phyloP scores from a whole-genome alignment of 2,329 filamentous ascomycete genomes.

The Xylariaceae sp. region DNA sequence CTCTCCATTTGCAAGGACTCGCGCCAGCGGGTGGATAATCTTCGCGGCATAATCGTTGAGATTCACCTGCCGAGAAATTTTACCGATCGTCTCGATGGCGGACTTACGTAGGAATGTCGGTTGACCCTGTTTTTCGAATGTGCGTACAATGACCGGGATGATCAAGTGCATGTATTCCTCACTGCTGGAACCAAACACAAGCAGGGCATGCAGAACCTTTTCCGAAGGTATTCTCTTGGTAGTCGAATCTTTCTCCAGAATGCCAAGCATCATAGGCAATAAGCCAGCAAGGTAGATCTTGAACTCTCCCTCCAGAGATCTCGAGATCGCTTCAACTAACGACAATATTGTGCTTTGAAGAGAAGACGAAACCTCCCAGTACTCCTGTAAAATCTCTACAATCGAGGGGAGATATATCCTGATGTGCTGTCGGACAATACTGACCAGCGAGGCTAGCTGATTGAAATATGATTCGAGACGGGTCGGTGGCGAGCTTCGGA shows the following conservation, averaged over 20 bases:
- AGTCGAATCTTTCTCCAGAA: conserved; percentile 80
- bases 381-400: conserved; percentile 80
- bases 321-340: conserved; percentile 88
- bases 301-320: conserved; percentile 94
- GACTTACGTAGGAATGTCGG: conserved; percentile 75
- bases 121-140: conserved; percentile 86
- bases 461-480: conserved; percentile 96
- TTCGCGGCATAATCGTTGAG: conserved; percentile 94
- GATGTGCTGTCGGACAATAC: conserved; percentile 95
- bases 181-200: conserved; percentile 91
- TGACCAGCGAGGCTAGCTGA: conserved; percentile 86
- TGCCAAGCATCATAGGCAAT: conserved; percentile 88
- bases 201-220: conserved; percentile 86
- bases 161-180: conserved; percentile 99
- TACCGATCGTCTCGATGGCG: conserved; percentile 91
- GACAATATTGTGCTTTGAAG: conserved; percentile 89
- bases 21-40: conserved; percentile 88
- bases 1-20: conserved; percentile 73
- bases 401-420: conserved; percentile 85
- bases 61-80: conserved; percentile 93
- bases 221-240: conserved; percentile 77
- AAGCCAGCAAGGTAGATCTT: conserved; percentile 90
- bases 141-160: conserved; percentile 87
- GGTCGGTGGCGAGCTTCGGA: conserved; percentile 71
- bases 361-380: conserved; percentile 77